Evolutionary conservation across 2,329 filamentous ascomycete species (phyloP).

Genomic region (Clathrospora elynae): DNA sequence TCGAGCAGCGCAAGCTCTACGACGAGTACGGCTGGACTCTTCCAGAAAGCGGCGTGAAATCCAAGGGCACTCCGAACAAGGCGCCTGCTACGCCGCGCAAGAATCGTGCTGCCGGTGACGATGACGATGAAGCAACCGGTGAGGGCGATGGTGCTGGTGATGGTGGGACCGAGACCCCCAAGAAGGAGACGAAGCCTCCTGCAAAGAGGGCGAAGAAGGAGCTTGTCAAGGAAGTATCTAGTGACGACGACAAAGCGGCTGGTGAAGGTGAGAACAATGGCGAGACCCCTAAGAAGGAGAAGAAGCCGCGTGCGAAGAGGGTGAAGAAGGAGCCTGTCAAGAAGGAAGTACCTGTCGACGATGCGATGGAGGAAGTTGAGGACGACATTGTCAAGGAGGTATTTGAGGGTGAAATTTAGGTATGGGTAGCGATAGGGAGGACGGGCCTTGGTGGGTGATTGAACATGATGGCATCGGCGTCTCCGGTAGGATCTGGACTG

Average conservation of each 20-base stretch:
- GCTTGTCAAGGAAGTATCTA: constrained; percentile 14
- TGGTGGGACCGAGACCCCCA: too few species aligned
- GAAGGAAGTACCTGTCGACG: background rate
- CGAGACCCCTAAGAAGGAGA: constrained; percentile 7
- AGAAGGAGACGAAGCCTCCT: too few species aligned
- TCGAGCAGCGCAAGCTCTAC: constrained; percentile 13
- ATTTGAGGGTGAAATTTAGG: background rate
- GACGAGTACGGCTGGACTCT: constrained; percentile 21
- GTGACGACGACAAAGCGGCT: background rate
- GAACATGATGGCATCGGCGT: too few species aligned
- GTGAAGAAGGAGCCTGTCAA: constrained; percentile 3
- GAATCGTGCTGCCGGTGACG: too few species aligned
- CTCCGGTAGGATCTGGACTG: too few species aligned
- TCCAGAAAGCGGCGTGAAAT: constrained; percentile 2
- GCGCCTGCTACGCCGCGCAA: too few species aligned
- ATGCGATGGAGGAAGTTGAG: background rate
- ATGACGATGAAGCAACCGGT: too few species aligned
- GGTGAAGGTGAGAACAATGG: background rate
- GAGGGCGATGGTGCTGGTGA: too few species aligned
- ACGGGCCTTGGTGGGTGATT: too few species aligned
- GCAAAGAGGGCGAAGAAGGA: too few species aligned
- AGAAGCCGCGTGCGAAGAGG: background rate
- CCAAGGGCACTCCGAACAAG: background rate
- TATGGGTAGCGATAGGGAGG: too few species aligned
- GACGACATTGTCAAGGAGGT: constrained; percentile 4